Percentiles rank a stretch among this genome's conserved stretches.
Evolutionary conservation across 2,329 filamentous ascomycete species (phyloP).

Genomic region (Neopestalotiopsis clavispora): DNA sequence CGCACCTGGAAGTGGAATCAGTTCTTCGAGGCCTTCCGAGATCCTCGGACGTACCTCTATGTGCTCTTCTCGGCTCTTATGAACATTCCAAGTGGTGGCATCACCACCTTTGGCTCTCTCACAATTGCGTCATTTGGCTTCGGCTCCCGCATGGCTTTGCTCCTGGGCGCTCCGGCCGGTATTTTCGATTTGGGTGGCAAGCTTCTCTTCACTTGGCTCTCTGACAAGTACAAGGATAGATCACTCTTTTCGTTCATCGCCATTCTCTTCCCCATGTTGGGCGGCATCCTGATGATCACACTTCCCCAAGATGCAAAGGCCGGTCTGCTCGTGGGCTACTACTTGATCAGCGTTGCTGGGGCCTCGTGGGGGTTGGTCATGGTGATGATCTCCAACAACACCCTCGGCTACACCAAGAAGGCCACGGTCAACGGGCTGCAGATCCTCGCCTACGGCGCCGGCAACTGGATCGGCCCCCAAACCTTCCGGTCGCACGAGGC

Average conservation of each 20-base stretch:
- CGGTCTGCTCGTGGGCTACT: slow-evolving; percentile 3
- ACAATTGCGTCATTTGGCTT: not conserved
- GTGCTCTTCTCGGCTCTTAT: not conserved
- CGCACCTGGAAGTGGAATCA: slow-evolving; percentile 12
- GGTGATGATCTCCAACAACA: slow-evolving; percentile 14
- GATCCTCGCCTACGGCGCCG: slow-evolving; percentile 9
- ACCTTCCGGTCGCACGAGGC: not conserved
- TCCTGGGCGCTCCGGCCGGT: slow-evolving; percentile 6
- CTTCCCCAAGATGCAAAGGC: not conserved
- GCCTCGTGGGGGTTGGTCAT: slow-evolving; percentile 9
- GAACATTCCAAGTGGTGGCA: slow-evolving; percentile 7
- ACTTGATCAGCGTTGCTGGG: slow-evolving; percentile 2
- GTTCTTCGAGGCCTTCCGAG: not conserved
- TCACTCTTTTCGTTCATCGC: slow-evolving; percentile 7
- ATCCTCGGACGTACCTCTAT: not conserved
- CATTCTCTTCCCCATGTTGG: slow-evolving; percentile 7
- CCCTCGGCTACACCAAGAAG: slow-evolving; percentile 11
- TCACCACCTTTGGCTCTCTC: slow-evolving; percentile 12
- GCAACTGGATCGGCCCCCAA: slow-evolving; percentile 10
- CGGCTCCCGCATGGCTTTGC: slow-evolving; percentile 2
- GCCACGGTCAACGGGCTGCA: slow-evolving; percentile 10
- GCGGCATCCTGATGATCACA: slow-evolving; percentile 6
- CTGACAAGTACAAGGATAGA: slow-evolving; percentile 2
- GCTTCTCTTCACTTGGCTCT: slow-evolving; percentile 6
- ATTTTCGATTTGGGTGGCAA: slow-evolving; percentile 10